Conservation (phyloP, 176 grass and related monocot genomes). For the Musa beccarii region DNA sequence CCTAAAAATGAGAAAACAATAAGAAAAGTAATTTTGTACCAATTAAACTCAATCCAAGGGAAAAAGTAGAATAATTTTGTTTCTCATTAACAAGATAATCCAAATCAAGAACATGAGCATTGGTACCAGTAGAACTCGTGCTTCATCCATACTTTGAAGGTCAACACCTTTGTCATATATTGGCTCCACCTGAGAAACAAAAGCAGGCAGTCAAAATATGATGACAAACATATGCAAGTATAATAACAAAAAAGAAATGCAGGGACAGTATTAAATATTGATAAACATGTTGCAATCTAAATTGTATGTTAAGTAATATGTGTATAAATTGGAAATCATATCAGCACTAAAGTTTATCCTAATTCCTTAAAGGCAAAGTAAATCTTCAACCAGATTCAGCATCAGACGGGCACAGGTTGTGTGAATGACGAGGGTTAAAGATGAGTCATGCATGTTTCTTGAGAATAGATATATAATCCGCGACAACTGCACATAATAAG, state of each 20-base stretch:
- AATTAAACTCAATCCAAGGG: background rate
- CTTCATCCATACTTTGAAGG: constrained; percentile 93
- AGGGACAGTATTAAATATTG: background rate
- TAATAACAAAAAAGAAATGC: too few species aligned
- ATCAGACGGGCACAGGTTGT: constrained; percentile 94
- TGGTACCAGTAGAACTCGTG: constrained; percentile 79
- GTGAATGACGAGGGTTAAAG: constrained; percentile 85
- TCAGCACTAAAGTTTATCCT: background rate
- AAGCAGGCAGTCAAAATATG: background rate
- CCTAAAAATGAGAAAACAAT: constrained; percentile 30
- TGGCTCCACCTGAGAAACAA: constrained; percentile 69
- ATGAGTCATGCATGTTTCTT: constrained; percentile 99
- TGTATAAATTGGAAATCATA: background rate
- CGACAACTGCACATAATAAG: constrained; percentile 72
- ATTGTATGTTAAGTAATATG: too few species aligned
- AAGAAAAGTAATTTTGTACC: background rate
- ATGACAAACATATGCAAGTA: background rate
- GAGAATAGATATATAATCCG: constrained; percentile 97
- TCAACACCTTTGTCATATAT: constrained; percentile 98
- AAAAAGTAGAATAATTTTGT: background rate
- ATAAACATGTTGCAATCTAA: background rate
- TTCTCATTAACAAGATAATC: constrained; percentile 8
- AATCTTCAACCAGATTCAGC: constrained; percentile 83
- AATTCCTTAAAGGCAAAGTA: constrained; percentile 11
- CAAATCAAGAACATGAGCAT: constrained; percentile 8